Base-by-base conservation (phyloP, 2,329 filamentous ascomycete species). In the Aspergillus proliferans region DNA sequence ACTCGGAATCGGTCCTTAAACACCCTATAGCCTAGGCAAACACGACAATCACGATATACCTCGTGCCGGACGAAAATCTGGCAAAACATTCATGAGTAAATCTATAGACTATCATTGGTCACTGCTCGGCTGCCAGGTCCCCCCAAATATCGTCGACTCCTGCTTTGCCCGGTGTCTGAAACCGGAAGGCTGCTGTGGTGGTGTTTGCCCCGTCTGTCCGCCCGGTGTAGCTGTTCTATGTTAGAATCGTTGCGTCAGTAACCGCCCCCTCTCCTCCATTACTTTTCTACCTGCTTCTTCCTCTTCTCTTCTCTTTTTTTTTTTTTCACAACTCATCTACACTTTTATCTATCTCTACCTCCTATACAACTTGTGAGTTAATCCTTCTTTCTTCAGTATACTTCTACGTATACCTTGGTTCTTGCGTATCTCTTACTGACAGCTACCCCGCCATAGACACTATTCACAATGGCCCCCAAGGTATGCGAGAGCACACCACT, bases 141-240 rank as follows among this genome's bases (percentile, higher is more conserved):
- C 59, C 30, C 44, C 50, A 62, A 57, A 67, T 63, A 66, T 64
- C 61, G 64, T 67, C 59, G 57, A 43, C 57, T 68, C 68, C 68
- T 69, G 68, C 61, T 69, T 71, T 68, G 62, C 65, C 68, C 68
- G 68, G 67, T 69, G 65, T 65, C 63, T 68, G 65, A 69, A 68
- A 69, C 66, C 65, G 66, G 67, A 67, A 56, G 56, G 58, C 57
- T 58, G 56, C 53, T 60, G 54, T 54, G 54, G 51, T 59, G 46
- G 52, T 58, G 51, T 58, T 57, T 53, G 34, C 58, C 61, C 57
- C 56, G 58, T 58, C 57, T 54, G 58, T 58, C 55, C 54, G 52
- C 50, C 59, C 63, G 64, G 62, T 66, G 64, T 57, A 40, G 38
- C 18, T 40, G 18, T 40, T 40, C 52, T 49, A 19, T 19, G 38